Evolutionary conservation across 352 stramenopile genomes (phyloP), one percentile per base, ranked within the genome.

Genomic region (Phytophthora rubi): DNA sequence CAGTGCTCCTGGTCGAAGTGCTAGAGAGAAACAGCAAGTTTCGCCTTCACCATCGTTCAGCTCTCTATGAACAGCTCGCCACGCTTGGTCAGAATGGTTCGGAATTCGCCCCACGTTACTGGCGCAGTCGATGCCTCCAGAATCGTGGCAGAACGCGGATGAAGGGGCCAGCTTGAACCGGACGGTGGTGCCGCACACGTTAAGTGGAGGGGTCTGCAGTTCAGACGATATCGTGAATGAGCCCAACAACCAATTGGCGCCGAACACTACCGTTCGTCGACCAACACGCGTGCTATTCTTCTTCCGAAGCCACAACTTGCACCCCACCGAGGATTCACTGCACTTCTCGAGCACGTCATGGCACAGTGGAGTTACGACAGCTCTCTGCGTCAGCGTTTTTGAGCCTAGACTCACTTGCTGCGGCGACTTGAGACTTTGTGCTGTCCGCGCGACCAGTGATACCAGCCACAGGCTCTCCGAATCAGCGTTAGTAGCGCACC

Each of bases 251-350:
- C 30, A 58, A 13, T 28, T 52, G 45, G 42, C 16, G 16, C 42
- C 42, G 3, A 52, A 52, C 45, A 52, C 6, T 52, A n/a, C n/a
- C 45, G 45, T 30, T 30, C 44, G 6, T 28, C 16, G 5, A 7
- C 44, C 6, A 52, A 26, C n/a, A 28, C 45, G 45, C 45, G 45
- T 52, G 45, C 16, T 52, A 52, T 52, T 52, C 45, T 52, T 16
- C 45, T 52, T 28, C 45, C 18, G 45, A 52, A 52, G 45, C 45
- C 45, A 52, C 6, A 52, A 52, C 45, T 51, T 52, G 45, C 45
- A 28, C 45, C 44, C 3, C 15, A 12, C 10, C n/a, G 16, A 51
- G 44, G 2, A 26, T 52, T 52, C 9, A 16, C 45, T 52, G 45
- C 18, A 52, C 45, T 52, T 16, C 15, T 52, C 13, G 45, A 26